These are phyloP conservation scores for Emergomyces pasteurianus DNA, from an alignment of 2,329 filamentous ascomycete genomes.

Conservation along the genomic window DNA sequence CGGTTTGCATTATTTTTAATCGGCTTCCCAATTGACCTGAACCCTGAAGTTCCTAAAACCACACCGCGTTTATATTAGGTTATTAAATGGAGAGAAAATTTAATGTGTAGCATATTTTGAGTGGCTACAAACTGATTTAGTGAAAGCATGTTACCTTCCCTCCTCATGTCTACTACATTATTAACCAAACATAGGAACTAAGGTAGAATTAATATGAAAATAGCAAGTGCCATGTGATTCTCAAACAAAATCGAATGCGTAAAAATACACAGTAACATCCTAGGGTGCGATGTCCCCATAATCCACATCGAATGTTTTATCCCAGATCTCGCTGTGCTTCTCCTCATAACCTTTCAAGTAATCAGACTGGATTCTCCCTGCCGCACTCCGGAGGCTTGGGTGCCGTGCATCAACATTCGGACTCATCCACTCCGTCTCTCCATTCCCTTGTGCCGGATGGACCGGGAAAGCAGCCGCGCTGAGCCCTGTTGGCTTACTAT, in stretches of 20 bases:
- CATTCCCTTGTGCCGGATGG: neutral
- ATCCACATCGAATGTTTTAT: neutral
- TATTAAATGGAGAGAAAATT: too few relatives aligned
- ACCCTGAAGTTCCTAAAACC: too few relatives aligned
- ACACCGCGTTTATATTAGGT: too few relatives aligned
- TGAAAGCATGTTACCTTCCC: neutral
- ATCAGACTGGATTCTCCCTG: neutral
- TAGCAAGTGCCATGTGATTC: neutral
- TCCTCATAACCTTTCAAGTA: neutral
- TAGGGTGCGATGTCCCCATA: neutral
- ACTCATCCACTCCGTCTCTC: neutral
- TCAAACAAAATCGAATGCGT: neutral
- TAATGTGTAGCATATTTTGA: too few relatives aligned
- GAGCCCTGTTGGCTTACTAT: neutral
- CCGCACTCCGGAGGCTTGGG: neutral
- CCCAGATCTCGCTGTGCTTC: neutral
- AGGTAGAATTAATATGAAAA: neutral
- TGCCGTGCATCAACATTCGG: neutral
- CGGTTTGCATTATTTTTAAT: too few relatives aligned
- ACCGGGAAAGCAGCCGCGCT: neutral
- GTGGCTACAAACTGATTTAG: too few relatives aligned
- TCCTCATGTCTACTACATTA: neutral
- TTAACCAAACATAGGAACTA: too few relatives aligned
- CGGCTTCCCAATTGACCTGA: too few relatives aligned
- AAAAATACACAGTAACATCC: neutral